Base-by-base conservation (phyloP, 257 asterid species). In the Solanum chmielewskii region DNA sequence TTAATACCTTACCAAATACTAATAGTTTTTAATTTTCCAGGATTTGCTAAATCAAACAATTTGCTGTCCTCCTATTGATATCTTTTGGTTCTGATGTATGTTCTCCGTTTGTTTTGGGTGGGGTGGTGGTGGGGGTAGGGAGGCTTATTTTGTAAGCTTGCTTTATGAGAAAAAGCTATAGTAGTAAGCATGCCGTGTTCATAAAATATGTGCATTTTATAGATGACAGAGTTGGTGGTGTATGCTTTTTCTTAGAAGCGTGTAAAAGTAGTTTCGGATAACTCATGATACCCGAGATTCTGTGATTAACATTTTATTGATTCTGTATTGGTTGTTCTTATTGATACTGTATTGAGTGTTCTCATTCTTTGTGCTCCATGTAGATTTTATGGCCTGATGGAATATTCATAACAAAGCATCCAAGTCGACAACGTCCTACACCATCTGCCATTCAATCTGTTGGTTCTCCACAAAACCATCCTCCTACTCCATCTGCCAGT, bases 311-410 rank as follows among this genome's bases (percentile, higher is more conserved):
- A 66, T 31, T 18, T 64, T 14, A 16, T 77, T 47, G 42, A 27
- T 85, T n/a, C 4, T 66, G 37, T 75, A 77, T 87, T 52, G 56
- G 35, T 45, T 90, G 74, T 86, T 66, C 77, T 88, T 20, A 27
- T 76, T 9, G 42, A 45, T 85, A 29, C 8, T 66, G 35, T 69
- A 83, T 87, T 60, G 64, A 31, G 60, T 90, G 74, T 86, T 73
- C 83, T 88, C 70, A 69, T 89, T 84, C 82, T 10, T 71, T 56
- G 69, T 91, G 84, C 75, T 90, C 44, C 37, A 47, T 44, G 42
- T 90, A 97, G 99, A 94, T 96, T 89, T 94, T 97, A 82, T 97
- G 99, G 99, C 99, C 98, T 60, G 98, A 96, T 91, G 99, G 98
- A 68, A 93, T 97, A 88, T 97, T 97, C 93, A 90, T 97, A 73